A percentile compares a stretch with the other conserved stretches of the same genome.
Evolutionary conservation across 1,284 basidiomycete genomes (phyloP).

Genomic region (Trametes hirsuta): DNA sequence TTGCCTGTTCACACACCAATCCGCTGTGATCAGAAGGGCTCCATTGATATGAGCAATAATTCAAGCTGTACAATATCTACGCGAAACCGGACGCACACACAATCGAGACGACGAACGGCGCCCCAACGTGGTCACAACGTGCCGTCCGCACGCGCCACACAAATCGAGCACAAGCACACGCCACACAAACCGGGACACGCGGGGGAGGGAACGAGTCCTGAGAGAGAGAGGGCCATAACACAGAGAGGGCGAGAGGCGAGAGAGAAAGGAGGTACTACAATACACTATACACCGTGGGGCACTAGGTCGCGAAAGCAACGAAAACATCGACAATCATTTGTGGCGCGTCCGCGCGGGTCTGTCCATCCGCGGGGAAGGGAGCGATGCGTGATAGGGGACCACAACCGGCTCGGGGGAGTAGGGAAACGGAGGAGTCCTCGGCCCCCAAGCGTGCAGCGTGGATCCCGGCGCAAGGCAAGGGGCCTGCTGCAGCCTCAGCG

Average conservation of each 20-base stretch:
- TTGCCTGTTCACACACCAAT: not conserved
- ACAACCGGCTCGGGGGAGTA: not conserved
- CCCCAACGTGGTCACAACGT: not conserved
- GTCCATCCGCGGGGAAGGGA: slow-evolving; percentile 10
- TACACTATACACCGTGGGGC: slow-evolving; percentile 25
- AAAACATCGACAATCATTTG: slow-evolving; percentile 23
- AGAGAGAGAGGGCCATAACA: not conserved
- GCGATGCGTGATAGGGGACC: not conserved
- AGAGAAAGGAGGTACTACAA: slow-evolving; percentile 17
- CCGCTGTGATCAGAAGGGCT: not conserved
- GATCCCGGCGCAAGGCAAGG: not conserved
- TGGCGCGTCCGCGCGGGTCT: slow-evolving; percentile 15
- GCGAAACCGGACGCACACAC: not conserved
- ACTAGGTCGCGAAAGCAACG: slow-evolving; percentile 26
- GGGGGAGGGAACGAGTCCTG: not conserved
- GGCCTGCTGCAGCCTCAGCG: slow-evolving; percentile 6
- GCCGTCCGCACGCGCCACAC: not conserved
- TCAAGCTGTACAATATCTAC: slow-evolving; percentile 22
- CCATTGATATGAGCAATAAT: slow-evolving; percentile 13
- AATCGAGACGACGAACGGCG: not conserved
- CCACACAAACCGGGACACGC: not conserved
- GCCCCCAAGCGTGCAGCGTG: not conserved
- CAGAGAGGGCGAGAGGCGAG: not conserved
- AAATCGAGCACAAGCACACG: slow-evolving; percentile 6
- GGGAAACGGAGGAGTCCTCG: not conserved